Evolutionary conservation across 495 filamentous ascomycete species (phyloP).

Genomic region (Aspergillus conjunctus): DNA sequence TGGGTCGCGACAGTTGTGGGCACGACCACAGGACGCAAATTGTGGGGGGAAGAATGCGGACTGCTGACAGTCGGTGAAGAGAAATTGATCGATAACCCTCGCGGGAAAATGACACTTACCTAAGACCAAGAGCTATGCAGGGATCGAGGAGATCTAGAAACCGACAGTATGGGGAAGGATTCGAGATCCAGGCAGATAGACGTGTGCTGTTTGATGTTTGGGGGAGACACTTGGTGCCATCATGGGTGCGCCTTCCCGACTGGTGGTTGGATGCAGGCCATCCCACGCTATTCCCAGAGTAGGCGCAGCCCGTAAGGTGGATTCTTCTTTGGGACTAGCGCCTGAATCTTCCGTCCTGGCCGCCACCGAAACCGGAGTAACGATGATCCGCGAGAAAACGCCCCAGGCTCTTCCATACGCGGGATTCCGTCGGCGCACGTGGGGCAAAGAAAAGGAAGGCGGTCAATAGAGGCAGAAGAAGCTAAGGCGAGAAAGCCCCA

Average conservation of each 20-base stretch:
- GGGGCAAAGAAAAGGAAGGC: constrained; percentile 1
- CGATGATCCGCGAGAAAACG: background rate
- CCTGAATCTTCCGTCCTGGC: constrained; percentile 2
- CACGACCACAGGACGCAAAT: constrained; percentile 19
- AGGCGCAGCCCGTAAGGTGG: constrained; percentile 3
- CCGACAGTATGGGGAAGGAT: constrained; percentile 3
- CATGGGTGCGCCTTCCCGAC: constrained; percentile 21
- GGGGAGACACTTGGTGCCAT: constrained; percentile 18
- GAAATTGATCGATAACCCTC: constrained; percentile 5
- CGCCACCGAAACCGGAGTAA: constrained; percentile 13
- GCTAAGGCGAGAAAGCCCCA: constrained; percentile 2
- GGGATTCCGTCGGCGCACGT: constrained; percentile 1
- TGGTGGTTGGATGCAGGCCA: constrained; percentile 17
- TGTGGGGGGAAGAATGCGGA: constrained; percentile 26
- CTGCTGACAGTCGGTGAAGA: constrained; percentile 12
- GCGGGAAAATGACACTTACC: constrained; percentile 20
- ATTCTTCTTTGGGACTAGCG: constrained; percentile 16
- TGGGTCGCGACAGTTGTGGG: constrained; percentile 17
- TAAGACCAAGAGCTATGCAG: constrained; percentile 18
- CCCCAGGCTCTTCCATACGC: constrained; percentile 1
- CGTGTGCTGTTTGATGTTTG: constrained; percentile 23
- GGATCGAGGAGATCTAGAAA: constrained; percentile 6
- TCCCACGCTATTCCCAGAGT: constrained; percentile 14
- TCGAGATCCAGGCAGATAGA: constrained; percentile 13
- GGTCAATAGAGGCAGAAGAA: constrained; percentile 7